Evolutionary conservation across 1,139 yeast species (phyloP).

Genomic region (Blastobotrys persicus): DNA sequence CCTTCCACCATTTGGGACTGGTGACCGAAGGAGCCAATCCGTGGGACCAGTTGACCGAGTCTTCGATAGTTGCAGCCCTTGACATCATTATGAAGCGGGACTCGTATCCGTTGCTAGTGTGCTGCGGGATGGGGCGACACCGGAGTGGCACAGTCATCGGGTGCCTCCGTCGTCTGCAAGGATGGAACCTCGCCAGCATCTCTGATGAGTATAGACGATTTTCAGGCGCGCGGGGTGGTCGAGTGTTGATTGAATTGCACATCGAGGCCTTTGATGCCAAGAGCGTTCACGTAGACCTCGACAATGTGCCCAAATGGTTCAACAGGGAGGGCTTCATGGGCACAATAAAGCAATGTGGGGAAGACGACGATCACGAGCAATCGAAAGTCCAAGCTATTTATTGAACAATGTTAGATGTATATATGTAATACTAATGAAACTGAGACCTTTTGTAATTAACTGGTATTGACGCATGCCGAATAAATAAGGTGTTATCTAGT

Average conservation of each 20-base stretch:
- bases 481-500: constrained; percentile 36
- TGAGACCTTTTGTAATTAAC: too few species aligned
- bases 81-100: constrained; percentile 66
- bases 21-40: constrained; percentile 75
- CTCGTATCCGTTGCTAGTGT: constrained; percentile 81
- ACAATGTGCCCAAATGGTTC: constrained; percentile 51
- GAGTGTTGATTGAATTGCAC: constrained; percentile 84
- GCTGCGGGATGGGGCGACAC: constrained; percentile 98
- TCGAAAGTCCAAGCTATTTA: background rate
- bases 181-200: constrained; percentile 94
- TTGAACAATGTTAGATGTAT: background rate
- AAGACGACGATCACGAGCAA: background rate
- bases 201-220: constrained; percentile 92
- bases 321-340: constrained; percentile 4
- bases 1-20: constrained; percentile 55
- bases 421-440: background rate
- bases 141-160: constrained; percentile 96
- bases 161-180: constrained; percentile 82
- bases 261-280: constrained; percentile 78
- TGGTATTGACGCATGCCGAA: background rate
- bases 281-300: constrained; percentile 47
- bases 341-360: background rate
- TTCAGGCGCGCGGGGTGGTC: constrained; percentile 88
- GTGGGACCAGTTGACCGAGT: constrained; percentile 94
- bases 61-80: constrained; percentile 73